Conservation (phyloP, 305 asterid genomes). For the Fraxinus nigra region DNA sequence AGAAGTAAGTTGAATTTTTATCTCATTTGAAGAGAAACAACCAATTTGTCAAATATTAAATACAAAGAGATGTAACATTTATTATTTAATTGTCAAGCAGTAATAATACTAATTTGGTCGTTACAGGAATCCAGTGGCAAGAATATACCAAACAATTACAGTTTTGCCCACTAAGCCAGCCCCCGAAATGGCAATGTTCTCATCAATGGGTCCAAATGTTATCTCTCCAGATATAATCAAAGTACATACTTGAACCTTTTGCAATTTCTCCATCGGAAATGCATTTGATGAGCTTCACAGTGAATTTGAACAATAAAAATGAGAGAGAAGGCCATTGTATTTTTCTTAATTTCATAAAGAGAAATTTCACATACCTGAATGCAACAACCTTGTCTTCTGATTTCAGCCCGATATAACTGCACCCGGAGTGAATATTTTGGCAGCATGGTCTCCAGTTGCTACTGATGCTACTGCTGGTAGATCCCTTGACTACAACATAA, state of each 20-base stretch:
- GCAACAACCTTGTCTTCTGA: slow-evolving; percentile 16
- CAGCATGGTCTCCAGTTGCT: slow-evolving; percentile 65
- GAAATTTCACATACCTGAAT: not conserved
- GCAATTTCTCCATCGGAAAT: not conserved
- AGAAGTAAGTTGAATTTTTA: slow-evolving; percentile 35
- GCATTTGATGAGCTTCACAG: not conserved
- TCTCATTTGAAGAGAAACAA: not conserved
- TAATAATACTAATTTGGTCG: slow-evolving; percentile 1
- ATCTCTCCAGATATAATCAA: slow-evolving; percentile 48
- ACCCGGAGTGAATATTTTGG: slow-evolving; percentile 60
- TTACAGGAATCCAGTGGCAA: slow-evolving; percentile 53
- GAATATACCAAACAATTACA: slow-evolving; percentile 39
- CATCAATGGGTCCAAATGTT: slow-evolving; percentile 53
- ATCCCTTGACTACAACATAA: slow-evolving; percentile 43
- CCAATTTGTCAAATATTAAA: not conserved
- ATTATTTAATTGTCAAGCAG: not conserved
- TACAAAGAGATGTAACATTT: slow-evolving; percentile 8
- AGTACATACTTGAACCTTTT: slow-evolving; percentile 27
- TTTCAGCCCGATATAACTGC: slow-evolving; percentile 66
- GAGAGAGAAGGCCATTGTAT: not conserved
- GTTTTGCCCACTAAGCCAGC: slow-evolving; percentile 39
- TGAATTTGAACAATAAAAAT: slow-evolving; percentile 1
- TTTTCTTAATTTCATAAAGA: not conserved
- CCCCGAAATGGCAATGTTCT: slow-evolving; percentile 53
- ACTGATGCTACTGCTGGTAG: slow-evolving; percentile 39